These are phyloP conservation scores for Glycine latifolia DNA, from an alignment of 306 rosid species.

Conservation along the genomic window DNA sequence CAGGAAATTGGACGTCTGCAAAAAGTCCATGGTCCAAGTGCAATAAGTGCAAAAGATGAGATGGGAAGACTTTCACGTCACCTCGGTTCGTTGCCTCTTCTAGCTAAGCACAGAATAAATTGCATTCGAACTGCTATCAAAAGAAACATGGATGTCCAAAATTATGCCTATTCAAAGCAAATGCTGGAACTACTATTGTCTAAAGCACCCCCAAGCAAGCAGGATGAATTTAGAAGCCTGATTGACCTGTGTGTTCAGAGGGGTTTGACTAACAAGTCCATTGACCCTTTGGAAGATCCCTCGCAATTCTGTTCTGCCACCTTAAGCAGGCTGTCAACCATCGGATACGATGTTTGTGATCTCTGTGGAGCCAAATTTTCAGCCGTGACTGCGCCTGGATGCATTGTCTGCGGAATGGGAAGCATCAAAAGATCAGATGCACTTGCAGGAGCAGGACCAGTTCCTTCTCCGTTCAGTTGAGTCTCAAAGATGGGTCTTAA, in stretches of 20 bases:
- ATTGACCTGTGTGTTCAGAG: conserved; percentile 88
- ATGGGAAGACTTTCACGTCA: conserved; percentile 97
- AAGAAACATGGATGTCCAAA: conserved; percentile 96
- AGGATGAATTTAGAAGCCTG: conserved; percentile 88
- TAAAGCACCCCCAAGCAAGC: conserved; percentile 91
- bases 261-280: conserved; percentile 89
- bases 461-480: conserved; percentile 94
- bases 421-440: conserved; percentile 97
- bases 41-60: conserved; percentile 96
- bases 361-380: conserved; percentile 98
- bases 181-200: conserved; percentile 91
- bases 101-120: conserved; percentile 91
- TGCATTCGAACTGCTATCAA: conserved; percentile 96
- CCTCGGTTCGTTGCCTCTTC: conserved; percentile 94
- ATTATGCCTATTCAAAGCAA: conserved; percentile 87
- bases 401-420: conserved; percentile 99
- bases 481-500: conserved; percentile 4
- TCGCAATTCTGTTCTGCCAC: conserved; percentile 93
- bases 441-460: conserved; percentile 78
- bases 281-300: conserved; percentile 95
- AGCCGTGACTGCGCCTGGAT: conserved; percentile 81
- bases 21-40: conserved; percentile 91
- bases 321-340: conserved; percentile 92
- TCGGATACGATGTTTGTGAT: conserved; percentile 95
- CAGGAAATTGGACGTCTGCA: conserved; percentile 98